Conservation (phyloP, 2,329 filamentous ascomycete genomes). For the Colletotrichum sp. region DNA sequence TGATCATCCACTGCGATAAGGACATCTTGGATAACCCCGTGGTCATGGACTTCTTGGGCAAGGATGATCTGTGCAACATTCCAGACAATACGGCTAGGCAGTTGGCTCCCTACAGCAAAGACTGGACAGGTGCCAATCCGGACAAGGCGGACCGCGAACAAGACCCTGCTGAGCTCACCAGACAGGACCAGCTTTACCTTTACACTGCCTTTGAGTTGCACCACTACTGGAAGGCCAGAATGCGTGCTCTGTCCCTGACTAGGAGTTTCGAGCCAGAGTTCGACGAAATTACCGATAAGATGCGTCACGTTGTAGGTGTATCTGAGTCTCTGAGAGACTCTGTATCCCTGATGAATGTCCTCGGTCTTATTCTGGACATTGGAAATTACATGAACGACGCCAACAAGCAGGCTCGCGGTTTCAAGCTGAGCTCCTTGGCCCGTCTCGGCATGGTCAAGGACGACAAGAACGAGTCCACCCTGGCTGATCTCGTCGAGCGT, state of each 20-base stretch:
- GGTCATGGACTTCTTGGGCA: conserved; percentile 95
- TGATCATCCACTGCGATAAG: conserved; percentile 94
- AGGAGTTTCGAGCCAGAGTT: conserved; percentile 87
- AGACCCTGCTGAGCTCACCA: conserved; percentile 86
- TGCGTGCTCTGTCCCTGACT: conserved; percentile 87
- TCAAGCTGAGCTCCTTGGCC: conserved; percentile 95
- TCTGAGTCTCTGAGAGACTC: conserved; percentile 91
- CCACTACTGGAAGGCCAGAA: conserved; percentile 98
- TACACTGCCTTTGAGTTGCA: conserved; percentile 93
- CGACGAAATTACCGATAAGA: conserved; percentile 85
- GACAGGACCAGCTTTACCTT: conserved; percentile 95
- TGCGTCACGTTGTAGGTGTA: conserved; percentile 84
- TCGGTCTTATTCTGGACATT: conserved; percentile 95
- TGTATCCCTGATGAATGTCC: conserved; percentile 92
- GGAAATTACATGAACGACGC: conserved; percentile 99
- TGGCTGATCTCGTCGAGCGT: conserved; percentile 94
- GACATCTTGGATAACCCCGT: conserved; percentile 88
- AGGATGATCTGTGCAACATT: conserved; percentile 90
- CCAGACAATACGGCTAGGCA: conserved; percentile 89
- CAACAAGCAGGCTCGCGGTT: conserved; percentile 96
- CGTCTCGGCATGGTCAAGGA: conserved; percentile 98
- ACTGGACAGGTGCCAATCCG: conserved; percentile 92
- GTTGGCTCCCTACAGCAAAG: conserved; percentile 94
- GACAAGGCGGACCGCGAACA: conserved; percentile 79
- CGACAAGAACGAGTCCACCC: conserved; percentile 96